Evolutionary conservation across 768 basidiomycete species (phyloP), one percentile per base, ranked within the genome.

Genomic region (Tulasnella sp.): DNA sequence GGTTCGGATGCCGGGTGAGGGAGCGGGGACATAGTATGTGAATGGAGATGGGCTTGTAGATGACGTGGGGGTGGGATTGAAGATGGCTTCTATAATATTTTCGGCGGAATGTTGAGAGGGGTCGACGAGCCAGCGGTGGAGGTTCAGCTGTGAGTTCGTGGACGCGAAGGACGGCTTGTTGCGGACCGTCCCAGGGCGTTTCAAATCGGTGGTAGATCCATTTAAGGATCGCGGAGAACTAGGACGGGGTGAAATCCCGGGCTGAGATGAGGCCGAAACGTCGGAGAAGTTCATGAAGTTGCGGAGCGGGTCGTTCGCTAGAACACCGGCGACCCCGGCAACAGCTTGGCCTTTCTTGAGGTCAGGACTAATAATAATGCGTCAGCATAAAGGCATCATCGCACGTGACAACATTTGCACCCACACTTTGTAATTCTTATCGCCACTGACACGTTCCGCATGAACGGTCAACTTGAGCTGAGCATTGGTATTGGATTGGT

Each of bases 401-500:
- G 27, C 71, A 78, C 24, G 68, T 24, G 36, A 62, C 21, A 34
- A 27, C 5, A 72, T 24, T 34, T 19, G n/a, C 5, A 56, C 80
- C 40, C 42, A 81, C 80, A 92, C 89, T 48, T 87, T 87, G 83
- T 90, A 94, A 40, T 85, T 79, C 9, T 87, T 85, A 82, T 89
- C 89, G 4, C 92, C 91, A 19, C 88, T 88, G 21, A 90, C 84
- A 78, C 89, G 87, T 75, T 86, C 88, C 78, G 91, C 85, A 81
- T 88, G 87, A 46, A 93, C 87, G 6, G 91, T 89, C 12, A 94
- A 92, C 87, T 92, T 92, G 73, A 95, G 86, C 8, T 91, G 92
- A 0, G 94, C 93, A 81, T 95, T 95, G 52, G 91, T 93, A 85
- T 92, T 93, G 82, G 92, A 93, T 82, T 93, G 89, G 73, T 89